Evolutionary conservation across 2,329 filamentous ascomycete genomes (phyloP).

Genomic region (Fusarium dimerum): DNA sequence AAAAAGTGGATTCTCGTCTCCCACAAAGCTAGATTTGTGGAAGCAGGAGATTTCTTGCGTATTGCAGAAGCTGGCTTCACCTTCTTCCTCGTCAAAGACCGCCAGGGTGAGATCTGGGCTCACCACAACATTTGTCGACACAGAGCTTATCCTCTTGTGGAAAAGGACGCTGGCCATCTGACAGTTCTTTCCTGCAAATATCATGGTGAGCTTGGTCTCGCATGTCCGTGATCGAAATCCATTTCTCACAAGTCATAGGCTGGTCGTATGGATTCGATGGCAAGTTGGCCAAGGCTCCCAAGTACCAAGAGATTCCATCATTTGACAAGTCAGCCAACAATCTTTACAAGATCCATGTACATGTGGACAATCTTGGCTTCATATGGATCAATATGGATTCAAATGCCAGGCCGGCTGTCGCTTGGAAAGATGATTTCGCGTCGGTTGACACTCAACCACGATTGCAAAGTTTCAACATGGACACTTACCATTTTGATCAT

Average conservation of each 20-base stretch:
- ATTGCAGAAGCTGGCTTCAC: conserved; percentile 55
- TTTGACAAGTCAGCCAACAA: conserved; percentile 57
- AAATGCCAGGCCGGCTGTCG: conserved; percentile 40
- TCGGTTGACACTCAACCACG: conserved; percentile 46
- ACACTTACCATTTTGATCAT: conserved; percentile 57
- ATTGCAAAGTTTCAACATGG: conserved; percentile 44
- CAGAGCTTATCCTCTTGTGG: conserved; percentile 58
- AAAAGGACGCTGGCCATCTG: conserved; percentile 47
- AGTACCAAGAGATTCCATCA: conserved; percentile 54
- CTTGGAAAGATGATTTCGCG: conserved; percentile 53
- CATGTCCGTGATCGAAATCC: not conserved
- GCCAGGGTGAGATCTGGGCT: conserved; percentile 52
- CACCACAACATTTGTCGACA: conserved; percentile 65
- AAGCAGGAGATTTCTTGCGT: conserved; percentile 55
- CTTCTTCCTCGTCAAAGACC: conserved; percentile 53
- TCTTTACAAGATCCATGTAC: conserved; percentile 53
- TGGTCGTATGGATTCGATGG: conserved; percentile 61
- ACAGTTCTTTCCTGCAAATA: conserved; percentile 59
- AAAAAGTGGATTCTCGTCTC: conserved; percentile 55
- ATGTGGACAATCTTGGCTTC: conserved; percentile 53
- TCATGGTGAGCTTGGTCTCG: conserved; percentile 43
- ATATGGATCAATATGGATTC: conserved; percentile 58
- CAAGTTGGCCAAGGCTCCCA: conserved; percentile 58
- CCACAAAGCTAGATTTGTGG: conserved; percentile 48
- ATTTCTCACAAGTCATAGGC: not conserved